Evolutionary conservation across 2,329 filamentous ascomycete species (phyloP).

Genomic region (Thielaviopsis populi): DNA sequence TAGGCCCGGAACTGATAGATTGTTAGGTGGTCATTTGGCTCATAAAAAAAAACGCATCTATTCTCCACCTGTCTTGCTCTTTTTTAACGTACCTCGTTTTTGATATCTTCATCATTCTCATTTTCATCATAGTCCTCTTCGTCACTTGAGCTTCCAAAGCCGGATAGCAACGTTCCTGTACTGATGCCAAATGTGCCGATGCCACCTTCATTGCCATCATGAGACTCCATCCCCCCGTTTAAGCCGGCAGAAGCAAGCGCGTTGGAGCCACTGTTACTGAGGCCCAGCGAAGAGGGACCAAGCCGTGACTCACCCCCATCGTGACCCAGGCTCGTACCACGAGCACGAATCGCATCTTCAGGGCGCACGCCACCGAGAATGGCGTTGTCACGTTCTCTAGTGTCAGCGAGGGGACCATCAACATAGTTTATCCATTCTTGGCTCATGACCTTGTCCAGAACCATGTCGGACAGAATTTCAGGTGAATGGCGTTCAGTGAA

Average conservation of each 20-base stretch:
- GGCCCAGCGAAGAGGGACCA: slow-evolving; percentile 20
- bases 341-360: slow-evolving; percentile 71
- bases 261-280: slow-evolving; percentile 36
- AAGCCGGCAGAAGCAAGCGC: slow-evolving; percentile 70
- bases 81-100: slow-evolving; percentile 44
- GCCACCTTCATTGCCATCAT: slow-evolving; percentile 38
- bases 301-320: slow-evolving; percentile 36
- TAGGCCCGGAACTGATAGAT: slow-evolving; percentile 41
- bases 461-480: slow-evolving; percentile 67
- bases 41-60: not conserved
- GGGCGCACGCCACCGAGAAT: slow-evolving; percentile 90
- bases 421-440: slow-evolving; percentile 90
- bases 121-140: slow-evolving; percentile 86
- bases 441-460: slow-evolving; percentile 79
- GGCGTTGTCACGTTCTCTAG: slow-evolving; percentile 91
- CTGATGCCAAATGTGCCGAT: slow-evolving; percentile 59
- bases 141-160: slow-evolving; percentile 88
- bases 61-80: not conserved
- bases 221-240: slow-evolving; percentile 59
- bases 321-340: slow-evolving; percentile 31
- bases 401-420: slow-evolving; percentile 82
- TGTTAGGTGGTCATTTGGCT: slow-evolving; percentile 8
- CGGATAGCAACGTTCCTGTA: slow-evolving; percentile 63
- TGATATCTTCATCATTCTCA: slow-evolving; percentile 61
- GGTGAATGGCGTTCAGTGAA: slow-evolving; percentile 90